These are phyloP conservation scores for Ogataea methylovora DNA, from an alignment of 805 yeast species.

Conservation along the genomic window DNA sequence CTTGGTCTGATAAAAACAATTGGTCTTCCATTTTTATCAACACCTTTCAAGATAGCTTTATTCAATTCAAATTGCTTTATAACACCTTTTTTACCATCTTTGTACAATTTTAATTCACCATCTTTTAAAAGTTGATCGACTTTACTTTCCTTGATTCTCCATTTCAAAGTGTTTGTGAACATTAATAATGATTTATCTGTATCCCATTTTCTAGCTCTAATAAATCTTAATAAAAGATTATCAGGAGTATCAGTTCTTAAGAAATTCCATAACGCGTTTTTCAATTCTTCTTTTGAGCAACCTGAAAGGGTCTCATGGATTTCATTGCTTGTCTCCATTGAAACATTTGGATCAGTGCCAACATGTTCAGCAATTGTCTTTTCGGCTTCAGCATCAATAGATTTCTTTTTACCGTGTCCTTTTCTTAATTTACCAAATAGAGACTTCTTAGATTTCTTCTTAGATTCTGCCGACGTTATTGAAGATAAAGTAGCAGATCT, in stretches of 20 bases:
- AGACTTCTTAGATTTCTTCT: constrained; percentile 27
- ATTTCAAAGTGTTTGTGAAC: constrained; percentile 64
- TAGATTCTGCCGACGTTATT: constrained; percentile 16
- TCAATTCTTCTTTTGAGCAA: constrained; percentile 43
- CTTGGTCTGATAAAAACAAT: constrained; percentile 76
- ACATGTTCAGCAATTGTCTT: constrained; percentile 15
- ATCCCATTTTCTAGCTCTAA: constrained; percentile 85
- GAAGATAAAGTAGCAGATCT: constrained; percentile 19
- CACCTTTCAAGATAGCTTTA: constrained; percentile 70
- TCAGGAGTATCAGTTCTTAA: constrained; percentile 78
- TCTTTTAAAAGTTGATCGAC: constrained; percentile 55
- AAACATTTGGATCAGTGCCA: constrained; percentile 19
- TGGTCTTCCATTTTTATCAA: constrained; percentile 69
- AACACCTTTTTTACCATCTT: constrained; percentile 36
- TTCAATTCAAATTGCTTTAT: constrained; percentile 52
- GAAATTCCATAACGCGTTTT: constrained; percentile 49
- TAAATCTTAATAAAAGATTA: constrained; percentile 62
- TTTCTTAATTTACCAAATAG: constrained; percentile 21
- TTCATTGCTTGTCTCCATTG: constrained; percentile 24
- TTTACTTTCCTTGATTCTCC: constrained; percentile 60
- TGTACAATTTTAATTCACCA: constrained; percentile 63
- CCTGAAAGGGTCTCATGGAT: constrained; percentile 44
- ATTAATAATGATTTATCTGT: constrained; percentile 59
- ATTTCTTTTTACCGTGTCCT: constrained; percentile 16
- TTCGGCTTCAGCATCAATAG: constrained; percentile 11